These are phyloP conservation scores for Colletotrichum gloeosporioides DNA, from an alignment of 2,329 filamentous ascomycete species.

Conservation along the genomic window DNA sequence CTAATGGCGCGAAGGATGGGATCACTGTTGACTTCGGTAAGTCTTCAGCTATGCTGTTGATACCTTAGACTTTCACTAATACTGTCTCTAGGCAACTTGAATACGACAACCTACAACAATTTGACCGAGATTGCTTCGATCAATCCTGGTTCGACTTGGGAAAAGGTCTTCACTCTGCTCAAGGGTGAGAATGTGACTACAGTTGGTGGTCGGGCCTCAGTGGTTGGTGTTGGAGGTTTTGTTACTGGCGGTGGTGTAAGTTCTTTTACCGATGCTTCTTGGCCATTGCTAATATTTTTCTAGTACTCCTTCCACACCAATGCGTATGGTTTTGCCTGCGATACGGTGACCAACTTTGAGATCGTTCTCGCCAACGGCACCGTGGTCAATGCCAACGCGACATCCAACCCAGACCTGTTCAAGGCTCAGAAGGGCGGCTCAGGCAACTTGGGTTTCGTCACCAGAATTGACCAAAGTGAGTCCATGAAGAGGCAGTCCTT, in stretches of 20 bases:
- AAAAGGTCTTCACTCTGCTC: slow-evolving; percentile 27
- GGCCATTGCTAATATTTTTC: not conserved
- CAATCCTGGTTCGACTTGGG: slow-evolving; percentile 32
- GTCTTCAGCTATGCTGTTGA: fast-evolving
- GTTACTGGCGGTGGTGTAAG: slow-evolving; percentile 24
- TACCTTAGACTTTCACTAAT: not conserved
- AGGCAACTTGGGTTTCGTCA: slow-evolving; percentile 49
- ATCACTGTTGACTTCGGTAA: slow-evolving; percentile 30
- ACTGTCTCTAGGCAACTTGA: slow-evolving; percentile 29
- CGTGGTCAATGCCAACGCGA: slow-evolving; percentile 44
- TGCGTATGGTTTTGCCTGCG: slow-evolving; percentile 44
- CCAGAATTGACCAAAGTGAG: slow-evolving; percentile 28
- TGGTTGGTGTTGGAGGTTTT: slow-evolving; percentile 29
- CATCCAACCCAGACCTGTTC: slow-evolving; percentile 45
- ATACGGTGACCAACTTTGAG: slow-evolving; percentile 44
- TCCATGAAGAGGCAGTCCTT: fast-evolving
- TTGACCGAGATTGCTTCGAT: slow-evolving; percentile 33
- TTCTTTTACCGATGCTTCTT: not conserved
- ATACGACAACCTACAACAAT: slow-evolving; percentile 33
- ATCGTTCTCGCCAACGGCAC: slow-evolving; percentile 47
- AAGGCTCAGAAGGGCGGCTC: slow-evolving; percentile 52
- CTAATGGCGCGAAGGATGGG: slow-evolving; percentile 28
- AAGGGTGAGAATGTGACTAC: slow-evolving; percentile 21
- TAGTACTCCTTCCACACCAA: slow-evolving; percentile 34
- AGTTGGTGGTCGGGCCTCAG: slow-evolving; percentile 26